Percentiles rank a stretch among this genome's conserved stretches.
phyloP scores from a whole-genome alignment of 1,284 basidiomycete species.

The Tilletiopsis washingtonensis region DNA sequence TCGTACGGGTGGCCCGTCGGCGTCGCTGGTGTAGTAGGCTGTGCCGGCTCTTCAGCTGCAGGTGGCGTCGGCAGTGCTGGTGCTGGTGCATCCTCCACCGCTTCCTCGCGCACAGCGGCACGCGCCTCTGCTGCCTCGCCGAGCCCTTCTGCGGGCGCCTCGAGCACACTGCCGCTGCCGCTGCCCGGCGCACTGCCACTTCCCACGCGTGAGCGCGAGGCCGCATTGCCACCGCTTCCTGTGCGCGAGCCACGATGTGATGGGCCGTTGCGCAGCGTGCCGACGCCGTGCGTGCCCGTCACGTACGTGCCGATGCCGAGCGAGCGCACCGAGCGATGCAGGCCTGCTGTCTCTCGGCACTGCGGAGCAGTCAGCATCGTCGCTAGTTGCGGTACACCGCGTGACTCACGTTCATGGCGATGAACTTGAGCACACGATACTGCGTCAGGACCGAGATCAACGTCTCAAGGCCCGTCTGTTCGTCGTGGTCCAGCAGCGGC shows the following conservation, averaged over 20 bases:
- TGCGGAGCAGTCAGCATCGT: background rate
- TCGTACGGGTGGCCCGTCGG: conserved; percentile 57
- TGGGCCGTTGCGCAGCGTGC: too few relatives aligned
- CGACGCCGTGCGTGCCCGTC: background rate
- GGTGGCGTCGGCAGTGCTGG: too few relatives aligned
- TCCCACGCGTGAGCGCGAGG: too few relatives aligned
- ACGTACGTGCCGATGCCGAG: conserved; percentile 93
- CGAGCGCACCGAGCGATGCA: conserved; percentile 68
- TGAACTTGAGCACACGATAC: conserved; percentile 95
- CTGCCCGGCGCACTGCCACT: background rate
- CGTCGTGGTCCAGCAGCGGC: conserved; percentile 85
- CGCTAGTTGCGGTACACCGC: background rate
- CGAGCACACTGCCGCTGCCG: background rate
- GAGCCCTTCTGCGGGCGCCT: background rate
- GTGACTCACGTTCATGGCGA: conserved; percentile 83
- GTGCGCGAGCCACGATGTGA: background rate
- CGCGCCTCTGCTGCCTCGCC: too few relatives aligned
- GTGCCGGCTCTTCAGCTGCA: background rate
- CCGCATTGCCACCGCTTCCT: background rate
- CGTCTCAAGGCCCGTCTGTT: conserved; percentile 88
- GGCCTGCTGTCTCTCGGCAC: conserved; percentile 38
- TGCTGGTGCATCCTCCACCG: too few relatives aligned
- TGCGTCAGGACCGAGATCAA: conserved; percentile 95
- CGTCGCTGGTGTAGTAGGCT: background rate
- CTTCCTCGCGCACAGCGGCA: too few relatives aligned